These are phyloP conservation scores for Hypoxylon cercidicola DNA, from an alignment of 495 filamentous ascomycete species.

Conservation along the genomic window DNA sequence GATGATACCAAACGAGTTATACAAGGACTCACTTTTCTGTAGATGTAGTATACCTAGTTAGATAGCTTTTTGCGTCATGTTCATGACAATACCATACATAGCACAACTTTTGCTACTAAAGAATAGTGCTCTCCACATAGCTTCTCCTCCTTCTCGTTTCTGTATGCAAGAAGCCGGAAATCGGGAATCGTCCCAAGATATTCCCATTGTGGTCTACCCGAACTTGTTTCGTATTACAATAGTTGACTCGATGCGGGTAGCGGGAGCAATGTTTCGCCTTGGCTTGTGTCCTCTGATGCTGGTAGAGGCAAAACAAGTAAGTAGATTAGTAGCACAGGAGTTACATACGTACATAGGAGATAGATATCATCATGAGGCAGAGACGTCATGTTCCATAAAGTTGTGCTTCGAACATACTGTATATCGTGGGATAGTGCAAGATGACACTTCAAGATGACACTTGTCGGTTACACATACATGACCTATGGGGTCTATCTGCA, in stretches of 20 bases:
- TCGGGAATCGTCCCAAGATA: too few species aligned
- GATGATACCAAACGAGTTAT: slow-evolving; percentile 30
- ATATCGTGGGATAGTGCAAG: too few species aligned
- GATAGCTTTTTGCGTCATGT: slow-evolving; percentile 11
- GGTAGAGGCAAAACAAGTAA: too few species aligned
- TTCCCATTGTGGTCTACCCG: not conserved
- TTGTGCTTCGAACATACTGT: not conserved
- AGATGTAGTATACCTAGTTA: not conserved
- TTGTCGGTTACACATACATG: not conserved
- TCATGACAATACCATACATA: slow-evolving; percentile 20
- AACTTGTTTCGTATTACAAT: not conserved
- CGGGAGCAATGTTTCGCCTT: too few species aligned
- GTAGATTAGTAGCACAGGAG: too few species aligned
- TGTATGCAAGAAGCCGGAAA: too few species aligned
- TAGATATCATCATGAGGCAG: not conserved
- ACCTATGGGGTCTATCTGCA: too few species aligned
- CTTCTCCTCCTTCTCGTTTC: not conserved
- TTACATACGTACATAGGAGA: too few species aligned
- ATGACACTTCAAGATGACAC: too few species aligned
- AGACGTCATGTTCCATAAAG: not conserved
- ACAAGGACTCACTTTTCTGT: slow-evolving; percentile 11
- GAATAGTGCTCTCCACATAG: not conserved
- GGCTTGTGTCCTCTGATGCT: too few species aligned
- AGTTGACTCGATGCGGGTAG: too few species aligned
- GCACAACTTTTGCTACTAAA: not conserved